Conservation (phyloP, 129 eudicot species). For the Artemisia annua region DNA sequence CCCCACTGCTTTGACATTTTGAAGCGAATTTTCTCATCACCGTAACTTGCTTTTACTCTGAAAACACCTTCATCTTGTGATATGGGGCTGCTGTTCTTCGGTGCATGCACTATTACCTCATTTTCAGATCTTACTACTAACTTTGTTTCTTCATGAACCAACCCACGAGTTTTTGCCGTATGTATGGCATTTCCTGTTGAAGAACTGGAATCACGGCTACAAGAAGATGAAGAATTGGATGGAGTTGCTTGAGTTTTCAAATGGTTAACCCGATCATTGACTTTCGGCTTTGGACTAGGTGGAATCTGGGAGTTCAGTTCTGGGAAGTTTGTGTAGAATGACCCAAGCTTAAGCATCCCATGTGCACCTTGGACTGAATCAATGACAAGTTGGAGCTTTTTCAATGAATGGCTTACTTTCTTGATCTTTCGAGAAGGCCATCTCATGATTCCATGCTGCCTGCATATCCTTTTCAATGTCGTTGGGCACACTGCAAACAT, state of each 20-base stretch:
- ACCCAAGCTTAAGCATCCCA: slow-evolving; percentile 52
- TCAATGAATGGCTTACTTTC: slow-evolving; percentile 64
- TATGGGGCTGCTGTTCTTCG: slow-evolving; percentile 16
- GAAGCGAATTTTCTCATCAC: slow-evolving; percentile 57
- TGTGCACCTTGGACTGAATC: slow-evolving; percentile 72
- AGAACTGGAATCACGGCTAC: slow-evolving; percentile 45
- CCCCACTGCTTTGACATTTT: slow-evolving; percentile 39
- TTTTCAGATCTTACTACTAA: slow-evolving; percentile 35
- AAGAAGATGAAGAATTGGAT: slow-evolving; percentile 44
- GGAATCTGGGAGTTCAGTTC: slow-evolving; percentile 37
- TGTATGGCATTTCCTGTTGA: slow-evolving; percentile 3
- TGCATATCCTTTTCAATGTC: slow-evolving; percentile 69
- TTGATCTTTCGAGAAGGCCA: slow-evolving; percentile 80
- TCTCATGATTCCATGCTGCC: slow-evolving; percentile 64
- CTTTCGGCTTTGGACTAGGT: slow-evolving; percentile 36
- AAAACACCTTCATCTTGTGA: slow-evolving; percentile 29
- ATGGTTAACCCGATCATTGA: slow-evolving; percentile 28
- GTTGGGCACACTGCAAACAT: slow-evolving; percentile 57
- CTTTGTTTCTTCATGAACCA: slow-evolving; percentile 40
- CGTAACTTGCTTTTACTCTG: slow-evolving; percentile 49
- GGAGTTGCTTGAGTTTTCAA: slow-evolving; percentile 31
- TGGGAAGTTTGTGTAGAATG: slow-evolving; percentile 45
- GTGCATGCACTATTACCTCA: slow-evolving; percentile 30
- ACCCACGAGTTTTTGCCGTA: slow-evolving; percentile 14
- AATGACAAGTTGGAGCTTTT: slow-evolving; percentile 66